Conservation (phyloP, 805 yeast genomes). For the Cyberlindnera xishuangbannaensis region DNA sequence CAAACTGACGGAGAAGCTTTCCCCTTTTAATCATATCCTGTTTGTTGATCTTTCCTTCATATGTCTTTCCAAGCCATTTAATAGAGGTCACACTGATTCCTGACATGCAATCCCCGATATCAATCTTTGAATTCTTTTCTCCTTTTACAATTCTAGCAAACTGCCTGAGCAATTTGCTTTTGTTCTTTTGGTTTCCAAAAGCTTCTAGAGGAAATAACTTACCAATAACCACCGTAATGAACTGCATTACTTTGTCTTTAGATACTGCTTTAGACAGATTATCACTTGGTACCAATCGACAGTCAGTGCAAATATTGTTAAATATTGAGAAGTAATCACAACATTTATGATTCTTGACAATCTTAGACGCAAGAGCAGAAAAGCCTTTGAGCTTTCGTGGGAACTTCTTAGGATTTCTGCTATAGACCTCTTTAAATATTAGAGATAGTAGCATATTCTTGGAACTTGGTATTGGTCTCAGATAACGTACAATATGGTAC, state of each 20-base stretch:
- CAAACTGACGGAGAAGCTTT: slow-evolving; percentile 33
- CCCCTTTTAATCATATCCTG: slow-evolving; percentile 38
- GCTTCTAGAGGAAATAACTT: slow-evolving; percentile 44
- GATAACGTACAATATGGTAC: background rate
- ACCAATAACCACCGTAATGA: slow-evolving; percentile 38
- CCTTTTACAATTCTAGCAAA: slow-evolving; percentile 35
- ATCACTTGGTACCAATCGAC: slow-evolving; percentile 5
- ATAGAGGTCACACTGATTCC: slow-evolving; percentile 40
- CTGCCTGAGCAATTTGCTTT: slow-evolving; percentile 30
- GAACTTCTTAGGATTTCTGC: slow-evolving; percentile 20
- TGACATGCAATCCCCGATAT: slow-evolving; percentile 28
- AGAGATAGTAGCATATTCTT: slow-evolving; percentile 2
- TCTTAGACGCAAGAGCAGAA: slow-evolving; percentile 12
- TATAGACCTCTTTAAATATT: slow-evolving; percentile 7
- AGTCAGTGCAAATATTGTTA: slow-evolving; percentile 29
- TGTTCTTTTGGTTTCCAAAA: slow-evolving; percentile 51
- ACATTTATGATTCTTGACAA: slow-evolving; percentile 31
- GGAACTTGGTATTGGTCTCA: slow-evolving; percentile 12
- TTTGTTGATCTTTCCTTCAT: slow-evolving; percentile 26
- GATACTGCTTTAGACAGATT: slow-evolving; percentile 31
- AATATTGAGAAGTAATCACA: slow-evolving; percentile 33
- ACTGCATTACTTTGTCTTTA: slow-evolving; percentile 33
- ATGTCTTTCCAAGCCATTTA: slow-evolving; percentile 45
- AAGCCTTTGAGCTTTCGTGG: slow-evolving; percentile 18
- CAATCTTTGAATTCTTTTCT: slow-evolving; percentile 32